phyloP scores from a whole-genome alignment of 2,329 filamentous ascomycete genomes.

The Aspergillus ochraceoroseus region DNA sequence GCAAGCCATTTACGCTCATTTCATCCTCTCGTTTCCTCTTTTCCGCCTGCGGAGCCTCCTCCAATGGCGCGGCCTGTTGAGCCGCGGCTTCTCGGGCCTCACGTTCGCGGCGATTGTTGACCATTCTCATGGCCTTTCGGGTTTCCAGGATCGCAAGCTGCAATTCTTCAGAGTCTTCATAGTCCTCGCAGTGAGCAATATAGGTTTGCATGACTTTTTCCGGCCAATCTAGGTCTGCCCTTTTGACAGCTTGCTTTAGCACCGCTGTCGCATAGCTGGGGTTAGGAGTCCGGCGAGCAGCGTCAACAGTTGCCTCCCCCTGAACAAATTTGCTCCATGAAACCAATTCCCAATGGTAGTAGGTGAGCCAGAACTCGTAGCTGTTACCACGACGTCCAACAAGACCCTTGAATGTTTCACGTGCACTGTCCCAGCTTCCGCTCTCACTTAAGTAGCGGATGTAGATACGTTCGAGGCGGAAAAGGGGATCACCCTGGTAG shows the following conservation, averaged over 20 bases:
- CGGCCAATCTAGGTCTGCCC: conserved; percentile 48
- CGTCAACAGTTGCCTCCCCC: conserved; percentile 50
- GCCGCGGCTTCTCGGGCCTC: conserved; percentile 58
- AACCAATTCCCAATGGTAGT: conserved; percentile 87
- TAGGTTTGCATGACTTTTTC: conserved; percentile 48
- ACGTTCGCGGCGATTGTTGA: conserved; percentile 60
- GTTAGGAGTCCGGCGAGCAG: conserved; percentile 55
- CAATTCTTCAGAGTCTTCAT: conserved; percentile 72
- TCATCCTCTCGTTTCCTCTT: conserved; percentile 70
- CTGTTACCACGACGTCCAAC: conserved; percentile 65
- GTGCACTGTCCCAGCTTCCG: conserved; percentile 68
- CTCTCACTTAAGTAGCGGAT: conserved; percentile 89
- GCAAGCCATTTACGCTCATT: conserved; percentile 48
- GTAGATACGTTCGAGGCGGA: conserved; percentile 82
- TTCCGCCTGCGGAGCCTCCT: conserved; percentile 30
- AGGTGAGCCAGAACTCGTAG: conserved; percentile 90
- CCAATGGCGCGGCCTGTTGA: conserved; percentile 23
- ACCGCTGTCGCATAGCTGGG: conserved; percentile 71
- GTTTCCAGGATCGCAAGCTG: conserved; percentile 69
- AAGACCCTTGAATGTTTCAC: conserved; percentile 70
- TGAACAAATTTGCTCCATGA: conserved; percentile 57
- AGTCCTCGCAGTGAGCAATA: conserved; percentile 68
- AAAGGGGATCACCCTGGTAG: conserved; percentile 82
- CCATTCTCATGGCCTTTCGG: conserved; percentile 61
- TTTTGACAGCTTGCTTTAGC: conserved; percentile 63